These are phyloP conservation scores for Polytrichum commune DNA, from an alignment of 225 moss, liverwort and hornwort genomes.

Conservation along the genomic window DNA sequence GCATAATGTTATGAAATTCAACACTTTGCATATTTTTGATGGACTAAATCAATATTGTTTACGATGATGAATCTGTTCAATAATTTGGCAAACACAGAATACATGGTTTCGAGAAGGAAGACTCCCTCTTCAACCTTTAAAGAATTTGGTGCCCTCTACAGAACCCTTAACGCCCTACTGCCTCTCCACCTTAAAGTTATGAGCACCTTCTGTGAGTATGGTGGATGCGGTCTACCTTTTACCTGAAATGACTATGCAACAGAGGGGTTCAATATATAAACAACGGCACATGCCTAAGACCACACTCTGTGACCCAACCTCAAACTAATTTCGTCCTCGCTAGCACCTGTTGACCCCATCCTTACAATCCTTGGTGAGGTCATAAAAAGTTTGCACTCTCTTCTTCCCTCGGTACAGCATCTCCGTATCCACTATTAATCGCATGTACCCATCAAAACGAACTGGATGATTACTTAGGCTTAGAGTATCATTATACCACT, in stretches of 20 bases:
- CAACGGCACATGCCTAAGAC: slow-evolving; percentile 5
- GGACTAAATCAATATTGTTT: too few species aligned
- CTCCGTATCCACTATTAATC: slow-evolving; percentile 80
- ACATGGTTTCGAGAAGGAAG: too few species aligned
- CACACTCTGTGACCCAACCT: slow-evolving; percentile 3
- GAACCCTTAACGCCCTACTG: too few species aligned
- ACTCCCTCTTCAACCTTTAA: too few species aligned
- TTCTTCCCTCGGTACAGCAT: slow-evolving; percentile 76
- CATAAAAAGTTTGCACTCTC: slow-evolving; percentile 80
- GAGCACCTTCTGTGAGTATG: too few species aligned
- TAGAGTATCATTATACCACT: slow-evolving; percentile 73
- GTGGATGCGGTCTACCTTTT: background rate
- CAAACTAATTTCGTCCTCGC: background rate
- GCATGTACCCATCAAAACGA: slow-evolving; percentile 80
- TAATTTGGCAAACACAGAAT: too few species aligned
- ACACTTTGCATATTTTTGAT: too few species aligned
- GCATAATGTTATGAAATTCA: too few species aligned
- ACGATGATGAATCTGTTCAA: too few species aligned
- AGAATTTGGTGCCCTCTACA: too few species aligned
- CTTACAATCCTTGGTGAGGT: slow-evolving; percentile 85
- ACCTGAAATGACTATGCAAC: background rate
- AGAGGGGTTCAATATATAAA: slow-evolving; percentile 4
- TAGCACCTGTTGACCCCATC: slow-evolving; percentile 53
- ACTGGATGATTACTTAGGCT: slow-evolving; percentile 46
- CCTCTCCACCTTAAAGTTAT: too few species aligned